A percentile compares a stretch with the other conserved stretches of the same genome.
These are phyloP conservation scores for Penicillium antarcticum DNA, from an alignment of 495 filamentous ascomycete genomes.

Conservation along the genomic window DNA sequence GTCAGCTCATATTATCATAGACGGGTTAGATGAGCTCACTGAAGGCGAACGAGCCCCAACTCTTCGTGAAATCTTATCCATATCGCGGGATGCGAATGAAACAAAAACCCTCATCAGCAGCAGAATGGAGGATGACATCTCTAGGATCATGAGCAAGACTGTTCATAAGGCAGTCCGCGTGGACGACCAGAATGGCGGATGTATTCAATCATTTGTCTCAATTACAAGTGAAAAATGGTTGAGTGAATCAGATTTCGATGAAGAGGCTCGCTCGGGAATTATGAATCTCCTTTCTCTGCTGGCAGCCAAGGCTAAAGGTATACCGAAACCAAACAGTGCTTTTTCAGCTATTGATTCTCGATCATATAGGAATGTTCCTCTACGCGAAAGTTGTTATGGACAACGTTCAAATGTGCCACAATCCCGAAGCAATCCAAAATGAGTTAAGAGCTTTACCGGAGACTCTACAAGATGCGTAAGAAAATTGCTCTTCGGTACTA, in stretches of 20 bases:
- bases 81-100: neutral
- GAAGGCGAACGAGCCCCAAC: neutral
- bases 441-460: neutral
- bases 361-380: constrained; percentile 8
- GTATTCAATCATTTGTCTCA: neutral
- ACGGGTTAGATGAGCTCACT: neutral
- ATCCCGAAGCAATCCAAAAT: neutral
- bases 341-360: too few species aligned
- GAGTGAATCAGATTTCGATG: neutral
- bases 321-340: too few species aligned
- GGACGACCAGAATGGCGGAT: neutral
- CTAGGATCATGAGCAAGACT: neutral
- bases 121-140: neutral
- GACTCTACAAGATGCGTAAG: neutral
- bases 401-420: neutral
- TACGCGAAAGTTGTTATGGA: constrained; percentile 6
- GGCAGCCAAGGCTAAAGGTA: constrained; percentile 29
- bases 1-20: neutral
- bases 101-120: neutral
- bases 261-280: neutral
- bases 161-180: neutral
- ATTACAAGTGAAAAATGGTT: neutral
- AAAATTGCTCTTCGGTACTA: too few species aligned
- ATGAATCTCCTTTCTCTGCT: constrained; percentile 34
- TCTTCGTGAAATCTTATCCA: neutral